A percentile compares a stretch with the other conserved stretches of the same genome.
Conservation (phyloP, 1,284 basidiomycete species). For the Ustilago bromivora region DNA sequence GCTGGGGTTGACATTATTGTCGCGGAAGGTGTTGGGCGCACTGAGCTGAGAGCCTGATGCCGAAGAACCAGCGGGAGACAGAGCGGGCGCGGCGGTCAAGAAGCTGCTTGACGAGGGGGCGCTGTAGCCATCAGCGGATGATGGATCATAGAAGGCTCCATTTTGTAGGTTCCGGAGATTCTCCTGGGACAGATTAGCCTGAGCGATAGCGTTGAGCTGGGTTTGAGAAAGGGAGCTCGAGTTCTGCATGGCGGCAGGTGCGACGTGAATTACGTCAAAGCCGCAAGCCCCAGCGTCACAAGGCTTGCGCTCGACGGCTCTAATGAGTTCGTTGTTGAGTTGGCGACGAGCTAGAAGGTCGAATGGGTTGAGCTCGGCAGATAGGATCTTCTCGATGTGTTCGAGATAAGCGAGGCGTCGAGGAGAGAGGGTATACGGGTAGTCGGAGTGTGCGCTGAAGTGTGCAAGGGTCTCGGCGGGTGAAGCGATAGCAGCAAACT, state of each 20-base stretch:
- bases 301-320: constrained; percentile 8
- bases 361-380: constrained; percentile 38
- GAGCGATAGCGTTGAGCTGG: constrained; percentile 8
- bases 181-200: constrained; percentile 5
- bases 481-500: constrained; percentile 20
- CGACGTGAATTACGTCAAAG: constrained; percentile 12
- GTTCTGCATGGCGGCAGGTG: constrained; percentile 35
- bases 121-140: constrained; percentile 51
- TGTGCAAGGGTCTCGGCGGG: constrained; percentile 34
- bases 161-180: constrained; percentile 6
- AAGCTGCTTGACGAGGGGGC: constrained; percentile 35
- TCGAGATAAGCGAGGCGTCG: constrained; percentile 30
- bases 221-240: constrained; percentile 3
- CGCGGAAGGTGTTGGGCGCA: constrained; percentile 31
- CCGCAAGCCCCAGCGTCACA: constrained; percentile 12
- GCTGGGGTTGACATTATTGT: constrained; percentile 31
- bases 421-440: constrained; percentile 10
- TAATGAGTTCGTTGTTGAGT: constrained; percentile 1
- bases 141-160: constrained; percentile 46
- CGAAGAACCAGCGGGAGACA: constrained; percentile 15
- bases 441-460: background rate
- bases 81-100: constrained; percentile 25
- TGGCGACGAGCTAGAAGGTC: constrained; percentile 32
- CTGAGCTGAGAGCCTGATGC: constrained; percentile 17
- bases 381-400: constrained; percentile 41